Evolutionary conservation across 2,329 filamentous ascomycete species (phyloP), one percentile per base, ranked within the genome.

Genomic region (Aspergillus sp.): DNA sequence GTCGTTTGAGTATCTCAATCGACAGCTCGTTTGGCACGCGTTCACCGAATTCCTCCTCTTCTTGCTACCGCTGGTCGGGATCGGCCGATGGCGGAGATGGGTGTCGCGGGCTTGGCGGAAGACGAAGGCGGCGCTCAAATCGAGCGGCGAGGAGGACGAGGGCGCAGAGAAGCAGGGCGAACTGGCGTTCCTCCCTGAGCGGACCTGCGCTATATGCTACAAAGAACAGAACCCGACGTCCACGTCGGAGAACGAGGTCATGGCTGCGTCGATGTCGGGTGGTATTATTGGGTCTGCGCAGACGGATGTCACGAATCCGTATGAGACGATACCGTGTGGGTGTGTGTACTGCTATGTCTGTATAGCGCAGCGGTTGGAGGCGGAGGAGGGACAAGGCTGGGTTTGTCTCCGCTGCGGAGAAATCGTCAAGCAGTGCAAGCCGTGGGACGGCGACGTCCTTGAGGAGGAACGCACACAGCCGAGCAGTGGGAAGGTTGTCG

Each of bases 11-110:
- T 96, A 95, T 52, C 75, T 96, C 30, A 98, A 98, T 58, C 80
- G 91, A 29, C 91, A 98, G 63, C 76, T 98, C 8, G 91, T 98
- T 24, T 98, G 91, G 91, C 91, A 98, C 61, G 91, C 91, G n/a
- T 94, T 98, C 51, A 98, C 91, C 15, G 91, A 98, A 57, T 98
- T 98, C 49, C 69, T 98, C n/a, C 74, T 98, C 19, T 98, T 96
- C 58, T 74, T 96, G 12, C 71, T 98, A n/a, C 91, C 91, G 0
- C 72, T 98, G n/a, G 83, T 98, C 26, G 91, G 91, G 32, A 89
- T 98, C 46, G 81, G 83, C 51, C 76, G 86, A 44, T 98, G 91
- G 91, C 76, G 86, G 36, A 74, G 88, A 44, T 94, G 89, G 81
- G 67, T 95, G n/a, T 71, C 75, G 13, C 75, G 86, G 41, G 78